These are phyloP conservation scores for Dicorynia guianensis DNA, from an alignment of 306 rosid genomes.

Conservation along the genomic window DNA sequence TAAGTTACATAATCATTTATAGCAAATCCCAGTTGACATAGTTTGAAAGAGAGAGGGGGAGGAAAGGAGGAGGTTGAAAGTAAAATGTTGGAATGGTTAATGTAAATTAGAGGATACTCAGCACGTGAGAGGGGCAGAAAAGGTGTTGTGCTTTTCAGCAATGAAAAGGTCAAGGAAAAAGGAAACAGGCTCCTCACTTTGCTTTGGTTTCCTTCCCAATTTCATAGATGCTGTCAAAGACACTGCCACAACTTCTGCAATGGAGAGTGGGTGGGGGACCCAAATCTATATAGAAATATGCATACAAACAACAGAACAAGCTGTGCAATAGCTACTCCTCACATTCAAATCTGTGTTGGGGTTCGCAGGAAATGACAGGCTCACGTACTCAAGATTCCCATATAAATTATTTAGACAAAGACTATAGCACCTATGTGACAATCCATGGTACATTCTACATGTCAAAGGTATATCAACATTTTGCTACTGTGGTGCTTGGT, in stretches of 20 bases:
- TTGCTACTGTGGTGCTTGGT: not conserved
- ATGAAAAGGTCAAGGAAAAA: conserved; percentile 50
- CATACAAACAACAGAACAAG: conserved; percentile 74
- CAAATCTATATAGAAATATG: conserved; percentile 81
- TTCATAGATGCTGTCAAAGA: conserved; percentile 58
- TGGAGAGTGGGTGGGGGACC: conserved; percentile 62
- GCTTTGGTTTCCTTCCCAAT: conserved; percentile 53
- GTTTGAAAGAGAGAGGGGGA: conserved; percentile 20
- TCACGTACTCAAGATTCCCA: conserved; percentile 71
- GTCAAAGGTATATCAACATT: conserved; percentile 37
- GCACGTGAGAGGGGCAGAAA: conserved; percentile 79
- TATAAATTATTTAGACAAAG: conserved; percentile 15
- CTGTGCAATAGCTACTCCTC: conserved; percentile 78
- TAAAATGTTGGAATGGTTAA: conserved; percentile 26
- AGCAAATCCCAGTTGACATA: conserved; percentile 43
- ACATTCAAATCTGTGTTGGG: conserved; percentile 86
- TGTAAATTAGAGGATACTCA: conserved; percentile 42
- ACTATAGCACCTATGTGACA: conserved; percentile 43
- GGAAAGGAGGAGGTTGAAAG: conserved; percentile 5
- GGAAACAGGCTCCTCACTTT: conserved; percentile 46
- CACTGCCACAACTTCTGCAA: conserved; percentile 49
- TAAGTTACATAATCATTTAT: conserved; percentile 38
- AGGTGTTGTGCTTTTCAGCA: conserved; percentile 63
- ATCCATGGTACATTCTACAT: conserved; percentile 30
- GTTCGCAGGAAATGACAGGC: conserved; percentile 60